Conservation (phyloP, 106 monocot species). For the Phalaenopsis aphrodite region DNA sequence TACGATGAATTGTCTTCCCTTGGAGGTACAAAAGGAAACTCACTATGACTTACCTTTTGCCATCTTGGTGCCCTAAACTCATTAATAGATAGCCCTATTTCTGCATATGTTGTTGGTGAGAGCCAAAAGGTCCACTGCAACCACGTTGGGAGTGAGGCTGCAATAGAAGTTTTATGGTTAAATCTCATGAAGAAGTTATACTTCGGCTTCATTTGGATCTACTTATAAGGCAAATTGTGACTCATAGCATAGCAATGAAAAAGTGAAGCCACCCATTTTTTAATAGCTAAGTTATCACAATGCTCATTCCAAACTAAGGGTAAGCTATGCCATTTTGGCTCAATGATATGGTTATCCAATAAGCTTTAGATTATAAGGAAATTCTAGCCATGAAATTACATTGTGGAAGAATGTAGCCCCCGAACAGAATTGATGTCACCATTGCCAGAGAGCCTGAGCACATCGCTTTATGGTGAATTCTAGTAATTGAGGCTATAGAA, state of each 20-base stretch:
- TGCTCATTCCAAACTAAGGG: neutral
- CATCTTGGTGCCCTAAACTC: constrained; percentile 21
- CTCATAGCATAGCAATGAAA: too few species aligned
- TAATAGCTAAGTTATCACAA: neutral
- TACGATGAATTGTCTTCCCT: neutral
- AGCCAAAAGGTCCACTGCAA: constrained; percentile 17
- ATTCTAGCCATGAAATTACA: neutral
- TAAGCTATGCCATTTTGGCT: neutral
- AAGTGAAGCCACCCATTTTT: neutral
- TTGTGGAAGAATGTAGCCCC: constrained; percentile 18
- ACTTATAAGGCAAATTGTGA: too few species aligned
- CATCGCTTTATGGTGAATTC: neutral
- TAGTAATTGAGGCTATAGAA: constrained; percentile 9
- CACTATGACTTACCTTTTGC: constrained; percentile 13
- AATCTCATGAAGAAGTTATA: neutral
- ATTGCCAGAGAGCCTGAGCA: constrained; percentile 3
- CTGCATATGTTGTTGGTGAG: constrained; percentile 18
- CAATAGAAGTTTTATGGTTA: neutral
- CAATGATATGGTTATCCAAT: neutral
- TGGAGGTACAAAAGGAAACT: neutral
- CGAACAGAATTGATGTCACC: constrained; percentile 3
- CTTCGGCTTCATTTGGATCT: too few species aligned
- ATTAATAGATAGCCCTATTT: constrained; percentile 19
- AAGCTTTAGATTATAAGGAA: neutral
- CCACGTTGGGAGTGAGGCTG: constrained; percentile 19